Percentiles rank a stretch among this genome's conserved stretches.
phyloP scores from a whole-genome alignment of 495 filamentous ascomycete genomes.

The Parathielavia hyrcaniae region DNA sequence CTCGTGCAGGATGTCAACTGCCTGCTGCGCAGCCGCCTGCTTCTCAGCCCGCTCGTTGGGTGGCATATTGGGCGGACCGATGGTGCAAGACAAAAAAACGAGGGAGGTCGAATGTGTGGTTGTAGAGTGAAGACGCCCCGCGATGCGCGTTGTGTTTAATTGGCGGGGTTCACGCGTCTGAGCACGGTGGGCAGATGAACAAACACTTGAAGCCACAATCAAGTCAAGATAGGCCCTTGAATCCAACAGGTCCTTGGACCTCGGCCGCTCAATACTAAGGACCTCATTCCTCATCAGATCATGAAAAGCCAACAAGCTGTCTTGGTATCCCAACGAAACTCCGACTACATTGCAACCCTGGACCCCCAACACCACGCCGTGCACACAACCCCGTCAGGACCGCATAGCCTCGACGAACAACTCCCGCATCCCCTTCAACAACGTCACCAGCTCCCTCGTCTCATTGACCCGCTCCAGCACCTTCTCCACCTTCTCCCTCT shows the following conservation, averaged over 20 bases:
- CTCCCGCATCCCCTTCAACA: conserved; percentile 89
- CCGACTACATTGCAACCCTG: background rate
- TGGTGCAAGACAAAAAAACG: conserved; percentile 1
- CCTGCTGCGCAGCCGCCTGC: conserved; percentile 86
- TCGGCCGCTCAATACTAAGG: too few relatives aligned
- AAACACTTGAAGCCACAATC: too few relatives aligned
- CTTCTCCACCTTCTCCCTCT: conserved; percentile 62
- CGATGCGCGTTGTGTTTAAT: conserved; percentile 8
- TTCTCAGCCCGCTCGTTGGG: conserved; percentile 41
- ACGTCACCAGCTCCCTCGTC: conserved; percentile 67
- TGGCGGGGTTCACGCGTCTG: conserved; percentile 11
- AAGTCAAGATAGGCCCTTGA: background rate
- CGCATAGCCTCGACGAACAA: conserved; percentile 63
- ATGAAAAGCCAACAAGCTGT: background rate
- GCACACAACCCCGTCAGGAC: conserved; percentile 25
- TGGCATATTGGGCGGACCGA: conserved; percentile 11
- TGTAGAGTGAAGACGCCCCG: conserved; percentile 1
- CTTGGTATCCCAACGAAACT: background rate
- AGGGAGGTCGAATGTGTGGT: background rate
- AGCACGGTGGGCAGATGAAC: too few relatives aligned
- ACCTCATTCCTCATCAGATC: too few relatives aligned
- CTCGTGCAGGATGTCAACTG: conserved; percentile 91
- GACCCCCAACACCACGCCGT: background rate
- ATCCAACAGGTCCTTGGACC: background rate
- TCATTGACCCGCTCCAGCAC: conserved; percentile 76